These are phyloP conservation scores for Ophiocordyceps camponoti-saundersi DNA, from an alignment of 2,329 filamentous ascomycete genomes.

Conservation along the genomic window DNA sequence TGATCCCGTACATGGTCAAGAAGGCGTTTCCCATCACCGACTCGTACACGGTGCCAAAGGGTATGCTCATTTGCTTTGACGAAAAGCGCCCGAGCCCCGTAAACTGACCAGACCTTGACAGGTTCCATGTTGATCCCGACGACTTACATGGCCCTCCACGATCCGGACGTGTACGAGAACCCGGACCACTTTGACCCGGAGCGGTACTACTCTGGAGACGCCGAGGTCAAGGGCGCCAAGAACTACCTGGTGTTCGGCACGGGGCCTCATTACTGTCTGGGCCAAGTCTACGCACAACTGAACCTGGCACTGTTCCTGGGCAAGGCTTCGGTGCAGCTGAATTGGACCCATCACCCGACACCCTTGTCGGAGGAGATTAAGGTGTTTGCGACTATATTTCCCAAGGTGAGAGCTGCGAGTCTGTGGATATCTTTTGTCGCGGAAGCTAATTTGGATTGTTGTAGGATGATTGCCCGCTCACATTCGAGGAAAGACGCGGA, in stretches of 20 bases:
- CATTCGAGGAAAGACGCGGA: constrained; percentile 39
- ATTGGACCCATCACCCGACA: constrained; percentile 84
- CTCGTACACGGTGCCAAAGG: constrained; percentile 83
- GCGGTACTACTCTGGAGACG: constrained; percentile 77
- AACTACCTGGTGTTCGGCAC: constrained; percentile 95
- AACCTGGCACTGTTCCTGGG: constrained; percentile 83
- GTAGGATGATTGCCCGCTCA: constrained; percentile 70
- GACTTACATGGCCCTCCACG: constrained; percentile 77
- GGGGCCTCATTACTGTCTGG: constrained; percentile 90
- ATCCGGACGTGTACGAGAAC: constrained; percentile 80
- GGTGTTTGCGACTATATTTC: constrained; percentile 97
- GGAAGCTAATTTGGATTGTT: background rate
- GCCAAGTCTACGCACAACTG: constrained; percentile 77
- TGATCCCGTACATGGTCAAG: constrained; percentile 92
- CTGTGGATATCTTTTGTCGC: background rate
- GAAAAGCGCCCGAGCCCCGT: background rate
- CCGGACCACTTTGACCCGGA: constrained; percentile 83
- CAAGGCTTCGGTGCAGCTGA: constrained; percentile 70
- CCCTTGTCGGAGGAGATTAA: constrained; percentile 82
- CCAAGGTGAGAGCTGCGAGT: constrained; percentile 45
- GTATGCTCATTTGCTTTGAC: constrained; percentile 18
- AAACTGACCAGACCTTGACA: constrained; percentile 7
- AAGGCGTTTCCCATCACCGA: constrained; percentile 85
- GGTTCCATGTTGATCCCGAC: constrained; percentile 90
- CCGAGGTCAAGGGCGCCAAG: constrained; percentile 72